Base-by-base conservation (phyloP, 345 rosid genomes). In the Melastoma malabathricum region DNA sequence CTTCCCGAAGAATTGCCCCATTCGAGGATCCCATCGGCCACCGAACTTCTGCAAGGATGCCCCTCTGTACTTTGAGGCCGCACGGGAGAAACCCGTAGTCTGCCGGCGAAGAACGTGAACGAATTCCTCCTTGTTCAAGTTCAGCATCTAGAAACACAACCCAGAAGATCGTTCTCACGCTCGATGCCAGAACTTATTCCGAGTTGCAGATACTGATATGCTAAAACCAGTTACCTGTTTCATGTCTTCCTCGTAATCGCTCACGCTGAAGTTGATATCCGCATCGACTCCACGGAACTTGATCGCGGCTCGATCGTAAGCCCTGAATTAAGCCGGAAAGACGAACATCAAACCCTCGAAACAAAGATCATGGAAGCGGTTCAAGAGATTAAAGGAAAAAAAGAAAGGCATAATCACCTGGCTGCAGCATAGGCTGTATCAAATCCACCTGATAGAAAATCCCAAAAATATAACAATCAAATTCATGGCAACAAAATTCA, bases 401-500 rank as follows among this genome's bases (percentile, higher is more conserved):
- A n/a, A n/a, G 19, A 47, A 18, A 3, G 2, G n/a, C 45, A 29
- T 6, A 9, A 39, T 59, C 62, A 87, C 96, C 96, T 77, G 44
- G 98, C 98, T 39, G 98, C 98, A 66, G 87, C 70, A 69, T 83
- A 83, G 18, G 96, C 98, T 46, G 98, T 90, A 65, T 90, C 98
- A 72, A 90, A 90, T 55, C 98, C 98, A 3, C 98, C 98, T 89
- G 38, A n/a, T n/a, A 6, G 55, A 52, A 12, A 56, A 65, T 29
- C 9, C 38, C 38, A 29, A 29, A 29, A 13, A 51, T 15, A 8
- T 27, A 25, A 51, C 15, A 49, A 20, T 49, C 9, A 22, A 27
- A 3, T 23, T 15, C 16, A 41, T 10, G 29, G 22, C 12, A 9
- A 49, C 15, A 15, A 19, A 18, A 14, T 12, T 15, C 38, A 12